These are phyloP conservation scores for Myxozyma geophila DNA, from an alignment of 805 yeast species.

Conservation along the genomic window DNA sequence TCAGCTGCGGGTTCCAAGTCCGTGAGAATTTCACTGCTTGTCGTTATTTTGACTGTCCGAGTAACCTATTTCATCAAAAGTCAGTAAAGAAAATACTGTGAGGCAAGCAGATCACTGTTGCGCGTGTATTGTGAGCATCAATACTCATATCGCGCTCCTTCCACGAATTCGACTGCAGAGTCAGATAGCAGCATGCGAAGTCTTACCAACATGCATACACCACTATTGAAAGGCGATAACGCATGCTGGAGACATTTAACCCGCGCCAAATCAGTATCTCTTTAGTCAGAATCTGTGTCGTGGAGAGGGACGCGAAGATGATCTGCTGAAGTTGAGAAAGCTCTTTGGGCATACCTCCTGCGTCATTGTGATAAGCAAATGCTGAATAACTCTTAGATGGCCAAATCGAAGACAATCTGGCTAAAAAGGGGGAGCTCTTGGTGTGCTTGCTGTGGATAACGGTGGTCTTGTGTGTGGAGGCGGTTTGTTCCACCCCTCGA, in stretches of 20 bases:
- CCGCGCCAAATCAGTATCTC: too few relatives aligned
- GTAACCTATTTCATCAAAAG: constrained; percentile 14
- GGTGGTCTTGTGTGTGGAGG: not conserved
- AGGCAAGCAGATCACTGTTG: not conserved
- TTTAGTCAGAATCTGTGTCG: too few relatives aligned
- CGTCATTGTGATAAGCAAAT: not conserved
- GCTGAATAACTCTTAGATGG: not conserved
- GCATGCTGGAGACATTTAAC: too few relatives aligned
- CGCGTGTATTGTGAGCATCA: not conserved
- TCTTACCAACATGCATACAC: too few relatives aligned
- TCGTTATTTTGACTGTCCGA: constrained; percentile 33
- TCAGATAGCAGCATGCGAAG: too few relatives aligned
- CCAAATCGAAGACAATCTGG: not conserved
- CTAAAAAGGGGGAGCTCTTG: too few relatives aligned
- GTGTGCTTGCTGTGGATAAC: too few relatives aligned
- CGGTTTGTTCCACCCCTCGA: not conserved
- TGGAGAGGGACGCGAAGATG: too few relatives aligned
- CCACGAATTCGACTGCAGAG: too few relatives aligned
- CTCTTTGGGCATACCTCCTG: constrained; percentile 6
- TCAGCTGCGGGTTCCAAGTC: constrained; percentile 86
- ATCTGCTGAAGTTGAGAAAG: too few relatives aligned
- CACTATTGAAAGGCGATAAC: too few relatives aligned
- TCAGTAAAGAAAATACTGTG: not conserved
- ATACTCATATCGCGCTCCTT: too few relatives aligned
- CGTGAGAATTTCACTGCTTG: constrained; percentile 57